Evolutionary conservation across 192 early-diverging fungal species (phyloP).

Genomic region (Coemansia sp.): DNA sequence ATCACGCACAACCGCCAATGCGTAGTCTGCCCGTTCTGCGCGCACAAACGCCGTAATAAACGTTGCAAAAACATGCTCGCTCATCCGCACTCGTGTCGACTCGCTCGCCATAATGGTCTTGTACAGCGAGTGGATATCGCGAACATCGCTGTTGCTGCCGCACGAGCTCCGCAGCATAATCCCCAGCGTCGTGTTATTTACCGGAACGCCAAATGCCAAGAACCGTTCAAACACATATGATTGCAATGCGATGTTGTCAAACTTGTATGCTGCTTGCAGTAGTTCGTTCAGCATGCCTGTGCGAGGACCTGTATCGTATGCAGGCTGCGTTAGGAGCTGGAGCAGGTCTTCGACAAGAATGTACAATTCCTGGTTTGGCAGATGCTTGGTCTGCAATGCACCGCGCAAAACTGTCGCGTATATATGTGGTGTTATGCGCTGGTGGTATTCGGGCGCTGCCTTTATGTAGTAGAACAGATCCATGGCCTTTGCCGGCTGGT

Average conservation of each 20-base stretch:
- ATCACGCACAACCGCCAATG: conserved; percentile 17
- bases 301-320: conserved; percentile 10
- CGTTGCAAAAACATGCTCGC: conserved; percentile 26
- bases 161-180: conserved; percentile 23
- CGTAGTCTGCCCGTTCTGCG: conserved; percentile 19
- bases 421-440: conserved; percentile 27
- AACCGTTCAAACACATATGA: conserved; percentile 27
- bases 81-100: conserved; percentile 13
- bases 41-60: conserved; percentile 45
- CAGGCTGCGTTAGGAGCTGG: conserved; percentile 3
- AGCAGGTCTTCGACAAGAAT: conserved; percentile 30
- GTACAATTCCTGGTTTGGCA: conserved; percentile 8
- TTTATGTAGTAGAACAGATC: conserved; percentile 15
- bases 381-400: conserved; percentile 5
- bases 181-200: conserved; percentile 38
- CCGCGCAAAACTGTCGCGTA: conserved; percentile 24
- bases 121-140: conserved; percentile 21
- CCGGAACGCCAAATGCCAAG: conserved; percentile 4
- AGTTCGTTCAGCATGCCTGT: conserved; percentile 43
- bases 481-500: conserved; percentile 29
- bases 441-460: not conserved
- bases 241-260: conserved; percentile 12
- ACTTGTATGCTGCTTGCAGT: conserved; percentile 16
- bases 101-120: conserved; percentile 12
- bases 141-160: conserved; percentile 12